Conservation (phyloP, 2,329 filamentous ascomycete species). For the Penicillium sp. region DNA sequence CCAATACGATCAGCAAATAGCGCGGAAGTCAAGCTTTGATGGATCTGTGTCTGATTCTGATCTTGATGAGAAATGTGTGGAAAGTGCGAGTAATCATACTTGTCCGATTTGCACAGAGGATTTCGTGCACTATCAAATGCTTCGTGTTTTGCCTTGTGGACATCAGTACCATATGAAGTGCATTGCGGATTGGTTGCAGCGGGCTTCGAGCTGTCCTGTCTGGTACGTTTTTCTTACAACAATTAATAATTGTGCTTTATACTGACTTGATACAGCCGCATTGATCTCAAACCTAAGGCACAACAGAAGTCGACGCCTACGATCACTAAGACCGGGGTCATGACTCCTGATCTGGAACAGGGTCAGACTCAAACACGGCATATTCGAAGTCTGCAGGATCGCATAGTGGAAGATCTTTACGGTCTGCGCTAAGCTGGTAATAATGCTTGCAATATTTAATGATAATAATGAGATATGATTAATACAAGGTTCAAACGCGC, state of each 20-base stretch:
- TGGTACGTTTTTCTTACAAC: not conserved
- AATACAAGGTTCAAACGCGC: not conserved
- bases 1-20: constrained; percentile 1
- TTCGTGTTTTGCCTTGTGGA: constrained; percentile 3
- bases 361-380: not conserved
- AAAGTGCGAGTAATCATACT: not conserved
- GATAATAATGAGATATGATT: not conserved
- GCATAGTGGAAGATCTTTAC: not conserved
- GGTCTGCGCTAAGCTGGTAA: not conserved
- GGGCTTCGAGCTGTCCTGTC: not conserved
- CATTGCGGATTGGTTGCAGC: constrained; percentile 2
- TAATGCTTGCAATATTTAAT: not conserved
- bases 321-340: not conserved
- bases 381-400: not conserved
- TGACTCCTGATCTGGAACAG: not conserved
- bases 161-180: constrained; percentile 1
- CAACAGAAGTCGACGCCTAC: not conserved
- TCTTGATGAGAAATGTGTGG: not conserved
- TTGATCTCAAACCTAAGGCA: not conserved
- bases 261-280: not conserved
- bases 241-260: not conserved
- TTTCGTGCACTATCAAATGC: not conserved
- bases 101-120: constrained; percentile 10
- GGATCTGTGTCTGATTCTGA: not conserved
- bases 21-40: not conserved